Conservation (phyloP, 176 grass and related monocot species). For the Carex myosuroides region DNA sequence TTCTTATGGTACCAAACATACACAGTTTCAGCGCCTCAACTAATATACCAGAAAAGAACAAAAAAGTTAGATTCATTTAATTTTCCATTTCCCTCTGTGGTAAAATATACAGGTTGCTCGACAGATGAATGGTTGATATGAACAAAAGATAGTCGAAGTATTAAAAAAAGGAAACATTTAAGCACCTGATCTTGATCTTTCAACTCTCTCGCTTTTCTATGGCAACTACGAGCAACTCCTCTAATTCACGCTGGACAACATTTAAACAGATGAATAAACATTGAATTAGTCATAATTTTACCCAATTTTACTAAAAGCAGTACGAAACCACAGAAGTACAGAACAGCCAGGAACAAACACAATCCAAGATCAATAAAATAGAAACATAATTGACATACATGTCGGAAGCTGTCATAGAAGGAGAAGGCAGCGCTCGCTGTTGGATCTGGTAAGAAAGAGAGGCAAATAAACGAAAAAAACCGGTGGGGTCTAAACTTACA, state of each 20-base stretch:
- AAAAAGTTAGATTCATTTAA: not conserved
- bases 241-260: not conserved
- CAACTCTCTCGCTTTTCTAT: not conserved
- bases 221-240: not conserved
- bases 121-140: not conserved
- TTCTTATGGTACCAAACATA: not conserved
- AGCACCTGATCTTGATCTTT: not conserved
- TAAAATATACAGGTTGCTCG: not conserved
- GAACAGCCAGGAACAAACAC: not conserved
- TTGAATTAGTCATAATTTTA: not conserved
- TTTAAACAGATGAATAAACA: not conserved
- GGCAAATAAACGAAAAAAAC: not conserved
- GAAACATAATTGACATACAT: not conserved
- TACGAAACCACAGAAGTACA: not conserved
- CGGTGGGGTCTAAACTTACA: no score
- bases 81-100: not conserved
- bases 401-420: not conserved
- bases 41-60: not conserved
- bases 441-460: not conserved
- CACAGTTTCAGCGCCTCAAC: not conserved
- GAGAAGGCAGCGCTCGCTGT: not conserved
- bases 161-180: not conserved
- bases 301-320: not conserved
- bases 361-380: not conserved
- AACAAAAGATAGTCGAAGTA: not conserved